Conservation (phyloP, 306 rosid genomes). For the Ormosia semicastrata region DNA sequence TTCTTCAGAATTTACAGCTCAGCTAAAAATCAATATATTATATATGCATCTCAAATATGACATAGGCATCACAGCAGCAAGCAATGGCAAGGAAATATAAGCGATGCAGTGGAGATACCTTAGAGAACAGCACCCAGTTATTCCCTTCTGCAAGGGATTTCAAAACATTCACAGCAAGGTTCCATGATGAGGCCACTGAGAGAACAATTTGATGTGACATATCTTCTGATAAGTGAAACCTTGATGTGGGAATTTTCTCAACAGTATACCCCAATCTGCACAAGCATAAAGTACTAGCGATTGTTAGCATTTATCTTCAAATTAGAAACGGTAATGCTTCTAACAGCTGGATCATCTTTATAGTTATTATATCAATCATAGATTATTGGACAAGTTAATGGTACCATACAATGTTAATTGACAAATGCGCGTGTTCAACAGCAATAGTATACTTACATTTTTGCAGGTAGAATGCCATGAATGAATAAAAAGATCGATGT, state of each 20-base stretch:
- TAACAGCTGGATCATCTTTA: conserved; percentile 25
- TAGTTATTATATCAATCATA: conserved; percentile 7
- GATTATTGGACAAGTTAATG: conserved; percentile 2
- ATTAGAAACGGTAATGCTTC: conserved; percentile 18
- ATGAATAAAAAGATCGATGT: conserved; percentile 49
- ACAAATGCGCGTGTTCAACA: conserved; percentile 7
- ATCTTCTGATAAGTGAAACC: conserved; percentile 80
- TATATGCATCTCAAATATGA: neutral
- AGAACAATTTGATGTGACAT: conserved; percentile 52
- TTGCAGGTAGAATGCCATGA: conserved; percentile 72
- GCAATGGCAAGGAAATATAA: neutral
- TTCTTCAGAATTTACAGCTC: neutral
- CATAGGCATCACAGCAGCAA: neutral
- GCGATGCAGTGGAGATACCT: conserved; percentile 45
- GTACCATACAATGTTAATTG: conserved; percentile 3
- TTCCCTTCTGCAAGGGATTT: conserved; percentile 73
- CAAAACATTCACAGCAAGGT: conserved; percentile 52
- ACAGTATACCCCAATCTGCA: conserved; percentile 76
- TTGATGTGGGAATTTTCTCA: conserved; percentile 69
- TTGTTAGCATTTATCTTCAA: conserved; percentile 29
- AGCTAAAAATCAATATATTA: neutral
- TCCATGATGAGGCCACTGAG: conserved; percentile 70
- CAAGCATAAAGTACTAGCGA: conserved; percentile 19
- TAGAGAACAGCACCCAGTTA: conserved; percentile 60
- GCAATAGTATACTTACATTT: conserved; percentile 52